A percentile compares a stretch with the other conserved stretches of the same genome.
These are phyloP conservation scores for Phytophthora aleatoria DNA, from an alignment of 352 stramenopile genomes.

Conservation along the genomic window DNA sequence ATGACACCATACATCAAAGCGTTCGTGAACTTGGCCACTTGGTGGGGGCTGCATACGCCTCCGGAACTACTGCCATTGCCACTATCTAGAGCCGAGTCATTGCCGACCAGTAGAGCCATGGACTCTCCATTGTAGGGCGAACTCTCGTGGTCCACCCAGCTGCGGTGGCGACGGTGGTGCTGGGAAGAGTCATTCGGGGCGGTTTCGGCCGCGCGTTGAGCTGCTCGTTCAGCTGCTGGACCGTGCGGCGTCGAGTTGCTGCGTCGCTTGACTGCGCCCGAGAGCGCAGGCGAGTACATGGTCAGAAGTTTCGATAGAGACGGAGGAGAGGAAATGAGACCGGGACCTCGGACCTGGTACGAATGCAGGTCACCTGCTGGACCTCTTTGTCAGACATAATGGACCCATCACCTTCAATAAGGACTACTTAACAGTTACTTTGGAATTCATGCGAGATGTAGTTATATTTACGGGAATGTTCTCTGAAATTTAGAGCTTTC, in stretches of 20 bases:
- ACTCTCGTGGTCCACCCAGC: conserved; percentile 39
- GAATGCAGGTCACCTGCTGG: too few relatives aligned
- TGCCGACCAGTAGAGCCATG: conserved; percentile 38
- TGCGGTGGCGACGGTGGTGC: conserved; percentile 38
- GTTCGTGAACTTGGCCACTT: conserved; percentile 56
- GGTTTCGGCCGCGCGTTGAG: conserved; percentile 26
- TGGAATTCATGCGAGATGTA: too few relatives aligned
- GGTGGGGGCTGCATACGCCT: neutral
- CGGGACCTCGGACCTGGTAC: too few relatives aligned
- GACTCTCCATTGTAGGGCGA: conserved; percentile 31
- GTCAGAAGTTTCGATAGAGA: neutral
- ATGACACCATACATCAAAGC: conserved; percentile 89
- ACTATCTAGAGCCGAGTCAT: conserved; percentile 3
- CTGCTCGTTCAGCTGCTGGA: conserved; percentile 22
- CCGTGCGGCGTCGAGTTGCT: conserved; percentile 38
- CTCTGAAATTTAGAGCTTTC: too few relatives aligned
- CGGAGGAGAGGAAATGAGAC: neutral
- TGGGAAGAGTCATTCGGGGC: conserved; percentile 10
- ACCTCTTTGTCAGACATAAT: too few relatives aligned
- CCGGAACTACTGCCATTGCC: neutral
- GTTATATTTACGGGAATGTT: too few relatives aligned
- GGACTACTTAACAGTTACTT: too few relatives aligned
- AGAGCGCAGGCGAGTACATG: conserved; percentile 75
- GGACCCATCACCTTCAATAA: too few relatives aligned
- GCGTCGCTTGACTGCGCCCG: conserved; percentile 53